Conservation (phyloP, 257 asterid species). For the Thymus mandschuricus region DNA sequence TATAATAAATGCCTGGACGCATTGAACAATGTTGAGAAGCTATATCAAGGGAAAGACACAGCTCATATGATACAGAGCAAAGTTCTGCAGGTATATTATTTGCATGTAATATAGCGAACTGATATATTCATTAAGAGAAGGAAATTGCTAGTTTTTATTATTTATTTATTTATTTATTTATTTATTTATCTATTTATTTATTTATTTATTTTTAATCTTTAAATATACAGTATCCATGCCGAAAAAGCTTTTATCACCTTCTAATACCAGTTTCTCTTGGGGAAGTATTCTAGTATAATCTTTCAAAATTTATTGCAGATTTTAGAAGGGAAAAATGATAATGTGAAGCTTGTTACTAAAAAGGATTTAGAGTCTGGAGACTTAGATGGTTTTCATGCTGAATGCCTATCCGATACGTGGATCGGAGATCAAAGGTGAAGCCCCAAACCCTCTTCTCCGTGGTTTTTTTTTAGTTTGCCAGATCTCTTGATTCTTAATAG, state of each 20-base stretch:
- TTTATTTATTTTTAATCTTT: background rate
- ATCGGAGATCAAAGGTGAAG: slow-evolving; percentile 81
- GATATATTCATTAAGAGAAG: slow-evolving; percentile 8
- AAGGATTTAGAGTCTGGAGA: slow-evolving; percentile 82
- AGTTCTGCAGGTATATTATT: slow-evolving; percentile 79
- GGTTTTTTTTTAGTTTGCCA: background rate
- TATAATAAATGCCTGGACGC: slow-evolving; percentile 64
- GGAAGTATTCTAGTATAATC: slow-evolving; percentile 31
- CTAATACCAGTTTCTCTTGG: slow-evolving; percentile 11
- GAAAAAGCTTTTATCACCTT: slow-evolving; percentile 25
- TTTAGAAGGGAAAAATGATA: slow-evolving; percentile 73
- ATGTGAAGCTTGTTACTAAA: slow-evolving; percentile 64
- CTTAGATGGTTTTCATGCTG: slow-evolving; percentile 79
- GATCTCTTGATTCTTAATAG: slow-evolving; percentile 23
- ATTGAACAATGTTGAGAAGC: slow-evolving; percentile 71
- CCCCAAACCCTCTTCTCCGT: background rate
- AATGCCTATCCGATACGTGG: slow-evolving; percentile 94
- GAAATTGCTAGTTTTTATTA: slow-evolving; percentile 11
- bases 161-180: no score
- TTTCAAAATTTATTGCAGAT: slow-evolving; percentile 47
- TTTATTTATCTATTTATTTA: no score
- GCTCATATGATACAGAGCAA: slow-evolving; percentile 79
- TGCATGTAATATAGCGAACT: slow-evolving; percentile 20
- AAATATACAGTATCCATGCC: slow-evolving; percentile 26
- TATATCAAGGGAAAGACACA: slow-evolving; percentile 74